Base-by-base conservation (phyloP, 2,329 filamentous ascomycete genomes). In the Dryadomyces quercus-mongolicae region DNA sequence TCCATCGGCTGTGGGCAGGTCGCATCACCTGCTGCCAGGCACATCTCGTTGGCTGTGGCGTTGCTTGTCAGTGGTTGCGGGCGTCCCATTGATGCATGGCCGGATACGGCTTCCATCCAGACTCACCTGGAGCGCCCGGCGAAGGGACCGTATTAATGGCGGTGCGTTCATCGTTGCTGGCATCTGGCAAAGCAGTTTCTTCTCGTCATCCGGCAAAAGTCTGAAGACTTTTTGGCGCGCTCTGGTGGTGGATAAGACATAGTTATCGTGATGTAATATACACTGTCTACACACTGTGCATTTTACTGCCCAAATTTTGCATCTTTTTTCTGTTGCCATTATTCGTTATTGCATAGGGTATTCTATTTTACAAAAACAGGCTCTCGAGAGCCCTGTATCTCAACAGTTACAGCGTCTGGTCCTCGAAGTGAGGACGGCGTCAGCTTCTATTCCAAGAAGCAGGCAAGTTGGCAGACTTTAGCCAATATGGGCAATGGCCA, bases 131-230 rank as follows among this genome's bases (percentile, higher is more conserved):
- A 66, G 53, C 18, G 64, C 57, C 48, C 61, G 62, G 64, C 65
- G 64, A 48, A 66, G 56, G 55, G 67, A 65, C 62, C 66, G 60
- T 67, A 69, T 60, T 67, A 69, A 63, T 58, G 66, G 63, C 51
- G 65, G 63, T 54, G 63, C 57, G 56, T 63, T 66, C 65, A 69
- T 69, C 56, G 62, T 62, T 63, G 63, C 60, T 31, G 44, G 12
- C 20, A n/a, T 49, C 20, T 43, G 51, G 16, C 38, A 52, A 38
- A 36, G 31, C 18, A 18, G 21, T 22, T 43, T n/a, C 20, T 31
- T 20, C 12, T 25, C n/a, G 13, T 18, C 22, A 18, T 38, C 16
- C 46, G 25, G 21, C 22, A 18, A 38, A 38, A 43, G 40, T 51
- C 18, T 56, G 54, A 49, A 58, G 54, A 58, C 52, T 57, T 56